Evolutionary conservation across 2,329 filamentous ascomycete species (phyloP), one percentile per base, ranked within the genome.

Genomic region (Ascomycota sp.): DNA sequence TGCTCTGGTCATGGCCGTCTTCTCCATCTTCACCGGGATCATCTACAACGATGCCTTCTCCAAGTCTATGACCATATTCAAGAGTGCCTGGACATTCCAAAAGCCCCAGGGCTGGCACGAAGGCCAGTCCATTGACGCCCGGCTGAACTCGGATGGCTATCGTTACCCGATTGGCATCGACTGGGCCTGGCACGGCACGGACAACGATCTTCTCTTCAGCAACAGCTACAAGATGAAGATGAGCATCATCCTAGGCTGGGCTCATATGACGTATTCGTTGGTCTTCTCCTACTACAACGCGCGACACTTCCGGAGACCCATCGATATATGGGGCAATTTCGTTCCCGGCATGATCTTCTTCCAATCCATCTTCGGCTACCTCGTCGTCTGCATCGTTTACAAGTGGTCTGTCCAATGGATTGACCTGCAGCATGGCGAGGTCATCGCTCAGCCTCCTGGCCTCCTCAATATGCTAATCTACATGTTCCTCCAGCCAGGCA

Each of bases 151-250:
- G 24, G 58, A 70, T 28, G 67, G 66, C 34, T 85, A 94, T 55
- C 76, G 83, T 30, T 98, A 94, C 51, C 86, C 91, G 11, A 93
- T 98, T 47, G 89, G 89, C 41, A 58, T 98, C 35, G 89, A 98
- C 49, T 93, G 76, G 74, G 79, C 76, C 46, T 98, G 89, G 89
- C 91, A 98, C 51, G 83, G 78, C 35, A 78, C 83, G 9, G 86
- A 95, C 45, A 98, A 98, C 45, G 78, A 91, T 36, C 65, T 98
- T 13, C 68, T 98, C 29, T 98, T 98, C 59, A 78, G 72, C 51
- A 98, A 98, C 75, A 91, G 80, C 55, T 91, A 89, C 68, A 98
- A 98, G 74, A 98, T 98, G 89, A 98, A 98, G 65, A 79, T 98
- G 57, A 91, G 81, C 61, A 94, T 98, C 49, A 70, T 98, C 40